Conservation (phyloP, 345 rosid genomes). For the Schrenkiella parvula region DNA sequence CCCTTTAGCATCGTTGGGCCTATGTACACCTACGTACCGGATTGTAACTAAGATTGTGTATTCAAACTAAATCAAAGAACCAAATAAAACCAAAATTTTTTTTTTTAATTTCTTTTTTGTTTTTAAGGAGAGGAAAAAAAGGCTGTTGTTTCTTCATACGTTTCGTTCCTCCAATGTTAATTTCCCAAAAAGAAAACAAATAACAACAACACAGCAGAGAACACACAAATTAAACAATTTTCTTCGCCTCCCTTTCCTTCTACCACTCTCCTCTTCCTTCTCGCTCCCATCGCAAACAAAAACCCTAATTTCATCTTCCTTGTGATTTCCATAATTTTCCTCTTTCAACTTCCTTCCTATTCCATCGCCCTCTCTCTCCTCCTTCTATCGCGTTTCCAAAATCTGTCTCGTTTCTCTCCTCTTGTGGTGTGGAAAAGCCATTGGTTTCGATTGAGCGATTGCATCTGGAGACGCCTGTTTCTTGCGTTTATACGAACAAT, state of each 20-base stretch:
- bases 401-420: not conserved
- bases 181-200: constrained; percentile 35
- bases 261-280: constrained; percentile 10
- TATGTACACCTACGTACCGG: not conserved
- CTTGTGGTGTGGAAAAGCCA: too few species aligned
- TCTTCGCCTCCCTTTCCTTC: constrained; percentile 38
- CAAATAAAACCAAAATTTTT: not conserved
- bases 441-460: constrained; percentile 38
- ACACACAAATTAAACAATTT: constrained; percentile 1
- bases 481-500: constrained; percentile 7
- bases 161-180: constrained; percentile 41
- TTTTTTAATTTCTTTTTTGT: not conserved
- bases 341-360: not conserved
- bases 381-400: not conserved
- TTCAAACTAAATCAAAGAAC: not conserved
- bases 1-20: not conserved
- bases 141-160: constrained; percentile 48
- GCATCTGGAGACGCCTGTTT: constrained; percentile 12
- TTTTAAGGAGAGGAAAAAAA: not conserved
- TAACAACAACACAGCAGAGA: not conserved
- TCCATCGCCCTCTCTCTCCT: not conserved
- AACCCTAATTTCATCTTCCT: constrained; percentile 53
- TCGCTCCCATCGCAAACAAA: constrained; percentile 18
- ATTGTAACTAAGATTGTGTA: not conserved
- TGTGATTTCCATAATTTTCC: too few species aligned